Evolutionary conservation across 305 asterid genomes (phyloP), one percentile per base, ranked within the genome.

Genomic region (Euphrasia arctica): DNA sequence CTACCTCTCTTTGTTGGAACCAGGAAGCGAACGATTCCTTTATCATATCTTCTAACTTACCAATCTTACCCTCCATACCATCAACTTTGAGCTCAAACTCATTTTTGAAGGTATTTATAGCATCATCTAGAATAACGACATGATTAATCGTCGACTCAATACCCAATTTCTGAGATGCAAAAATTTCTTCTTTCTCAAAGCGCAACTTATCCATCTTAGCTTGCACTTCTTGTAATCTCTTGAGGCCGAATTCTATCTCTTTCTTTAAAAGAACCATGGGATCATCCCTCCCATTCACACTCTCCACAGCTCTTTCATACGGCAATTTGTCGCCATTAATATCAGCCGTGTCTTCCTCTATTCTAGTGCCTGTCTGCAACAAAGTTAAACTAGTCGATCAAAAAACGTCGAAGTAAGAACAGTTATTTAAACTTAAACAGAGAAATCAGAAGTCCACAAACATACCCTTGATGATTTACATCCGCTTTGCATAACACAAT

Each of bases 231-330:
- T 90, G 77, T 70, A 90, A 80, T 77, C 85, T 80, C 69, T 72
- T 74, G 54, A 87, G 85, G 60, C 96, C 89, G 70, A 74, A 76
- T 78, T 84, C 91, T 43, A 85, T 74, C 83, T 89, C 98, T 71
- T 79, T 83, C 80, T 79, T 85, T 69, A 92, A 77, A 67, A 80
- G 90, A 76, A 69, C 43, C 72, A 84, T 78, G 50, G 87, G 77
- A 64, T 78, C 72, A 56, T 92, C 87, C 75, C 82, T 78, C 52
- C 68, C 74, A 42, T 73, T 76, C n/a, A n/a, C n/a, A n/a, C n/a
- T n/a, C n/a, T n/a, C n/a, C 63, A 62, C 68, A 60, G 49, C 55
- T 22, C 71, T 65, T 74, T 57, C 78, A 75, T 74, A 12, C 11
- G 22, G 60, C 74, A 62, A 64, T 60, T 36, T 67, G 49, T 66